Base-by-base conservation (phyloP, 345 rosid genomes). In the Gossypium longicalyx region DNA sequence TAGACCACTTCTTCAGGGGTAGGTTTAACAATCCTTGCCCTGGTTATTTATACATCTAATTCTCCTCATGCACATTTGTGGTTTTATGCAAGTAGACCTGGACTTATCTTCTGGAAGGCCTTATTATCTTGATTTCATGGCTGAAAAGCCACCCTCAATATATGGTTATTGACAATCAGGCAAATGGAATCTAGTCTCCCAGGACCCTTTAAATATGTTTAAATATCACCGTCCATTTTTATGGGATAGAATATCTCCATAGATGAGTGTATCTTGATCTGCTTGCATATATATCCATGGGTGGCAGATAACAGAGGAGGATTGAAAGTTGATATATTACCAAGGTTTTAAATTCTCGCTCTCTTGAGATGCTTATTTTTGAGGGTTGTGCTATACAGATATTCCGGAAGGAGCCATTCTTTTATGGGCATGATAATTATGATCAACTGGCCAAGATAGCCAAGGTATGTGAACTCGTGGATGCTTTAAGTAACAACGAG, bases 341-440 rank as follows among this genome's bases (percentile, higher is more conserved):
- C 58, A 56, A 54, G 65, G 41, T 78, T 61, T 77, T 23, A 57
- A 64, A 79, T 80, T 72, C 41, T 57, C 2, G 41, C 45, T 63
- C 19, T 69, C 52, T 41, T 38, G 54, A 25, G 72, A 72, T 81
- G 76, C 82, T 85, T 78, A 79, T 85, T 73, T n/a, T 67, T 67
- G 68, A 44, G 65, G 19, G 54, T 82, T 80, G 71, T 84, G 74
- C 74, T 63, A 47, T 85, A 67, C 93, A 95, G 99, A 91, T 95
- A 85, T 95, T 92, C 79, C 96, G 99, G 2, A 95, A 95, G 86
- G 99, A 95, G 79, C 99, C 99, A 16, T 94, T 94, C 86, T 94
- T 94, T 84, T 92, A 94, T 77, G 98, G 98, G 71, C 98, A 94
- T 86, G 98, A 94, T 85, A 94, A 94, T 79, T 84, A 94, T 84